Conservation (phyloP, 2,329 filamentous ascomycete species). For the Didymella lethalis region DNA sequence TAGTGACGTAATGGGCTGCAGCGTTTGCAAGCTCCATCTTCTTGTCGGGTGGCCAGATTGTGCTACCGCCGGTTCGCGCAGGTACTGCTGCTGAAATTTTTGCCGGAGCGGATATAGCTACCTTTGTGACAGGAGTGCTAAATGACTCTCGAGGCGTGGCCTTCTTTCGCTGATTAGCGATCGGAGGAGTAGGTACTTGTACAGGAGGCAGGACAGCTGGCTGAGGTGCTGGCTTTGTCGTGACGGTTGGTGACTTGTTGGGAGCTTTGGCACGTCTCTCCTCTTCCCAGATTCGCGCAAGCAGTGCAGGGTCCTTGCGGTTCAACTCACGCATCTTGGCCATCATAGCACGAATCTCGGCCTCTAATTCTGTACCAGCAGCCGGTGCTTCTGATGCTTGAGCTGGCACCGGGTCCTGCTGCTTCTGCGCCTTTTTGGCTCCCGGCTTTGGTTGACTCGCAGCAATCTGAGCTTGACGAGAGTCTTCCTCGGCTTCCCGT, state of each 20-base stretch:
- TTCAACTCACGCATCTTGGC: constrained; percentile 67
- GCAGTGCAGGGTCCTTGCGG: constrained; percentile 61
- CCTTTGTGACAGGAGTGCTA: constrained; percentile 13
- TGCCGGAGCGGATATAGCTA: constrained; percentile 8
- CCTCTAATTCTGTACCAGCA: constrained; percentile 51
- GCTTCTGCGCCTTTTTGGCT: constrained; percentile 34
- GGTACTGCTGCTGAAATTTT: constrained; percentile 17
- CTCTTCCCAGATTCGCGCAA: constrained; percentile 65
- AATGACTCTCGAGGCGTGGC: constrained; percentile 28
- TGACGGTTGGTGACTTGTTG: constrained; percentile 34
- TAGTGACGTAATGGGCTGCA: constrained; percentile 58
- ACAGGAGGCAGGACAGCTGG: constrained; percentile 18
- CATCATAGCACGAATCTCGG: constrained; percentile 63
- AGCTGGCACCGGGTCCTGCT: constrained; percentile 24
- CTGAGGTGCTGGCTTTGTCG: constrained; percentile 37
- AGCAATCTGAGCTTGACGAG: constrained; percentile 19
- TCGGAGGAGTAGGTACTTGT: constrained; percentile 22
- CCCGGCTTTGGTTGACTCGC: constrained; percentile 31
- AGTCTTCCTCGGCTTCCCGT: constrained; percentile 32
- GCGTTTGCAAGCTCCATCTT: constrained; percentile 60
- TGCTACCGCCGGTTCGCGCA: constrained; percentile 33
- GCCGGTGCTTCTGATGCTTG: constrained; percentile 12
- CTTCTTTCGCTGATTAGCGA: constrained; percentile 35
- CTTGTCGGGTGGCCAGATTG: constrained; percentile 62
- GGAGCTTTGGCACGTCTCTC: constrained; percentile 53